Evolutionary conservation across 108 stramenopile species (phyloP), one percentile per base, ranked within the genome.

Genomic region (Nitzschia inconspicua): DNA sequence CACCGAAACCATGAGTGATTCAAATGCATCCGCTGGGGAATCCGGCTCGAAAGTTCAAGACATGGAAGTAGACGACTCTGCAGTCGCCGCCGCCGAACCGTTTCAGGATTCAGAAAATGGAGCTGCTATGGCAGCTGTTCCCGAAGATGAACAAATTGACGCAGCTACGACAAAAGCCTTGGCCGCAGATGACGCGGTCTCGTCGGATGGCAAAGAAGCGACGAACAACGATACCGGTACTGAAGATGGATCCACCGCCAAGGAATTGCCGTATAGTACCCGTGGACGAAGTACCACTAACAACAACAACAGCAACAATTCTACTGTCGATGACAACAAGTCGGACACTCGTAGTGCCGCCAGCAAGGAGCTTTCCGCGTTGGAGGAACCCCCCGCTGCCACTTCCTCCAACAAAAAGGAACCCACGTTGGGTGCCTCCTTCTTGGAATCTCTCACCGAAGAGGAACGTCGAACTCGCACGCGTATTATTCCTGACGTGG

Each of bases 381-480:
- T n/a, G n/a, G n/a, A n/a, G n/a, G n/a, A n/a, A n/a, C n/a, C n/a
- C n/a, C n/a, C n/a, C n/a, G n/a, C n/a, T n/a, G n/a, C n/a, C n/a
- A n/a, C n/a, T n/a, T n/a, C n/a, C n/a, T n/a, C n/a, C n/a, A n/a
- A n/a, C n/a, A n/a, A n/a, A 3, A 54, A 54, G 53, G 53, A 54
- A 36, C 53, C 59, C n/a, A n/a, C 70, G 4, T 28, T 42, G 43
- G 74, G 51, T 22, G 57, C 79, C 0, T 84, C 81, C 28, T 86
- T 92, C 30, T 60, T 88, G 34, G 91, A 92, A 29, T 57, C 74
- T 13, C 43, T 91, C 11, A 85, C 65, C 39, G 91, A 92, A 65
- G 87, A 92, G 57, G 83, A 92, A 52, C 71, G 91, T 9, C 68
- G 83, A 2, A 82, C 77, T 18, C 59, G 92, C 8, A 87, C 86